Base-by-base conservation (phyloP, 768 basidiomycete genomes). In the Phlebiopsis flavidoalba region DNA sequence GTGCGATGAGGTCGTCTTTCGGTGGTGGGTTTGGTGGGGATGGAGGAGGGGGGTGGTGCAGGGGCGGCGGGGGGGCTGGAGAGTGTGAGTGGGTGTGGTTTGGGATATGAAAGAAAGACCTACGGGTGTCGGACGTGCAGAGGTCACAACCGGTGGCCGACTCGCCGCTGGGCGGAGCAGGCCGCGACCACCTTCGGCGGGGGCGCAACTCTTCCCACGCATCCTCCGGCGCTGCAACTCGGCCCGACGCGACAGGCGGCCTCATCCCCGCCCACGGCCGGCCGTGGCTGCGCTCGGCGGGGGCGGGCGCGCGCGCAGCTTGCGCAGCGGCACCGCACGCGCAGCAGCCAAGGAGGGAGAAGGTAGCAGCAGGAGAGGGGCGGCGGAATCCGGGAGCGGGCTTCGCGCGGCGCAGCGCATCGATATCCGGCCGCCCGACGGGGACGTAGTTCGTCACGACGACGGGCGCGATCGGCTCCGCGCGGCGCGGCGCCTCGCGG, bases 1-100 rank as follows among this genome's bases (percentile, higher is more conserved):
- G 0, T 79, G n/a, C 89, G 65, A 96, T 95, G 5, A 85, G 85
- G 72, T 95, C 92, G 0, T 94, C 89, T 59, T 87, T 86, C n/a
- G n/a, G n/a, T 0, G 79, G 74, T 12, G 91, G 89, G 65, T 91
- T 93, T 0, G n/a, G 84, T 80, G 0, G 87, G 79, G 0, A 75
- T 66, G 37, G 72, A 79, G n/a, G n/a, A n/a, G n/a, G n/a, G n/a
- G n/a, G n/a, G n/a, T 0, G 87, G 82, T 3, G 68, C 64, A n/a
- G 78, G 78, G 0, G 76, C 63, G 54, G 77, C 71, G 1, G 75
- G 60, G n/a, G 0, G 76, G 60, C 8, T 77, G 70, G 1, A 72
- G 61, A 12, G 71, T 64, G n/a, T 15, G 21, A 21, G 56, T 37
- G 35, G 72, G 61, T 72, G 64, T 45, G 78, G 77, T 53, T 75